Evolutionary conservation across 1,284 basidiomycete species (phyloP).

Genomic region (Ganoderma sinense): DNA sequence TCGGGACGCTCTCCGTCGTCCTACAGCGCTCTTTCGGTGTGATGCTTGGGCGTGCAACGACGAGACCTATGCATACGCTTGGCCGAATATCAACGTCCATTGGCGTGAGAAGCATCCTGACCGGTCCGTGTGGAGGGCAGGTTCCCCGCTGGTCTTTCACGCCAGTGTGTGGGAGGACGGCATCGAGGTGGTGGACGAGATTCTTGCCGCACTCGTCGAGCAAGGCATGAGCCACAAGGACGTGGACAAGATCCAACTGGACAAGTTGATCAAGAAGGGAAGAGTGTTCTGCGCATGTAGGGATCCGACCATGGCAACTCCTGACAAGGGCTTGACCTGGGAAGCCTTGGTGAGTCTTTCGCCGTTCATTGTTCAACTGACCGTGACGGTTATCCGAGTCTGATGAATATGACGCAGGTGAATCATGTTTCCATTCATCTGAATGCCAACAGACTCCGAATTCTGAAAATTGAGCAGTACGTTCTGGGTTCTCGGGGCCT

Average conservation of each 20-base stretch:
- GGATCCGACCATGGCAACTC: conserved; percentile 8
- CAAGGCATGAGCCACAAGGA: background rate
- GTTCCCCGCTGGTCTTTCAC: background rate
- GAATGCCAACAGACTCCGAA: background rate
- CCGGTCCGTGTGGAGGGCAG: background rate
- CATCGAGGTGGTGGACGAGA: background rate
- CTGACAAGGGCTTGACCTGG: conserved; percentile 4
- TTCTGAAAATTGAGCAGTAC: no score
- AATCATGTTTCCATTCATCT: background rate
- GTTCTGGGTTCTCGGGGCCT: no score
- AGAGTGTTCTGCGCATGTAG: conserved; percentile 20
- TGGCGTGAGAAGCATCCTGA: conserved; percentile 14
- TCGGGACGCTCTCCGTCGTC: background rate
- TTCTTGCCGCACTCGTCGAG: background rate
- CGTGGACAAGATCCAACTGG: background rate
- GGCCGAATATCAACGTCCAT: conserved; percentile 1
- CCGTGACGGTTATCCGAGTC: no score
- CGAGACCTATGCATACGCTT: background rate
- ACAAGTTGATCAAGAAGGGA: background rate
- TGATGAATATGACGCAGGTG: background rate
- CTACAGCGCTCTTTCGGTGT: background rate
- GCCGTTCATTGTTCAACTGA: no score
- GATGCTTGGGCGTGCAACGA: background rate
- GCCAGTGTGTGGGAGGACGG: background rate
- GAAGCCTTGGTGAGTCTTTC: conserved; percentile 10